phyloP scores from a whole-genome alignment of 345 rosid genomes.

The Citrus maxima region DNA sequence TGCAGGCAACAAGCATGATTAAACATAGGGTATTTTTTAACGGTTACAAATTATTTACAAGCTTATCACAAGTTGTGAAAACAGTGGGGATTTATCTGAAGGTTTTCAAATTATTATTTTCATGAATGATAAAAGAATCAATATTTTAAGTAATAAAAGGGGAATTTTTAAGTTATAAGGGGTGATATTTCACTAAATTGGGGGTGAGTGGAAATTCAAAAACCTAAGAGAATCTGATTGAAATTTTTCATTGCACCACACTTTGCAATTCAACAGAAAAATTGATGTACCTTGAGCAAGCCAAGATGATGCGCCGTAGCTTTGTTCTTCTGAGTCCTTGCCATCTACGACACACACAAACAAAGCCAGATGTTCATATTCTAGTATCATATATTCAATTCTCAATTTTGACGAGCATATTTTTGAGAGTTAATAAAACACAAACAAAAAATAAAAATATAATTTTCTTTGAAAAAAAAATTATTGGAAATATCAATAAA shows the following conservation, averaged over 20 bases:
- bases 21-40: background rate
- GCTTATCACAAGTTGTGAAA: background rate
- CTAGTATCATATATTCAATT: background rate
- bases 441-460: background rate
- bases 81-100: background rate
- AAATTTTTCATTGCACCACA: background rate
- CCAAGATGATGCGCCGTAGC: conserved; percentile 98
- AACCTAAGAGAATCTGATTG: background rate
- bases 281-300: conserved; percentile 66
- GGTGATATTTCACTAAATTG: background rate
- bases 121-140: background rate
- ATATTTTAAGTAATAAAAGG: background rate
- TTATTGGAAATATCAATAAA: background rate
- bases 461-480: background rate
- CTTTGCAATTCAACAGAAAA: background rate
- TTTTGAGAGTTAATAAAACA: background rate
- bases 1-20: background rate
- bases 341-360: conserved; percentile 61
- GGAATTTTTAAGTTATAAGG: background rate
- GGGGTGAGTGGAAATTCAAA: background rate
- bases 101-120: background rate
- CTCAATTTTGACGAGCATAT: background rate
- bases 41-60: background rate
- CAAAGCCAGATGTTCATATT: background rate
- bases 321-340: conserved; percentile 94